Conservation (phyloP, 805 yeast species). For the Priceomyces haplophilus region DNA sequence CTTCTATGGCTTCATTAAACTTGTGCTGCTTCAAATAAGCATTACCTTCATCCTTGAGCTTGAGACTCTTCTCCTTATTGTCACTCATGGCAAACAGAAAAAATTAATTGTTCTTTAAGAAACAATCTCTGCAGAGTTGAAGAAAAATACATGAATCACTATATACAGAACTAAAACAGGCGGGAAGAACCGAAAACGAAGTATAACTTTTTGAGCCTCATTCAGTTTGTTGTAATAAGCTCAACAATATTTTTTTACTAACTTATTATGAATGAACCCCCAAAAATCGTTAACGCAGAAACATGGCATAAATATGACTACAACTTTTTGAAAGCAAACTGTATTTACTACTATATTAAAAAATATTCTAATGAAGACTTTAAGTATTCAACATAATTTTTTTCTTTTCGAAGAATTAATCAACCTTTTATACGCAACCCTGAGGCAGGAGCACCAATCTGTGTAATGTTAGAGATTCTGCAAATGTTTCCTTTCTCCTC, state of each 20-base stretch:
- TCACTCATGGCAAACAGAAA: conserved; percentile 4
- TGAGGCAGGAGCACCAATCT: conserved; percentile 87
- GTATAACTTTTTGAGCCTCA: too few relatives aligned
- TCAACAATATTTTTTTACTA: too few relatives aligned
- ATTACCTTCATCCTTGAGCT: conserved; percentile 71
- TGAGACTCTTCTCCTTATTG: conserved; percentile 39
- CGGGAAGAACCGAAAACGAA: too few relatives aligned
- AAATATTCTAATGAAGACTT: not conserved
- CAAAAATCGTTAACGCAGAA: too few relatives aligned
- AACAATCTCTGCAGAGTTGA: too few relatives aligned
- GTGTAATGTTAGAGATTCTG: conserved; percentile 68
- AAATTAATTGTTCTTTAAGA: not conserved
- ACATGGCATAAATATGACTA: too few relatives aligned
- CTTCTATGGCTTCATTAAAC: conserved; percentile 60
- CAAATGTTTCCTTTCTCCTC: conserved; percentile 78
- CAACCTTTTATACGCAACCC: conserved; percentile 62
- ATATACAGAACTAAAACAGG: too few relatives aligned
- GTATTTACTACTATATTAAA: not conserved
- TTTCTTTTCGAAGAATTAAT: not conserved
- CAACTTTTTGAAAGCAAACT: not conserved
- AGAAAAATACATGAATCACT: too few relatives aligned
- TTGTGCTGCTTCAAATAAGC: conserved; percentile 62
- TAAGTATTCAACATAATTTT: not conserved
- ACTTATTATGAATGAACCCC: too few relatives aligned
- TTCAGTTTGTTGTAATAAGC: too few relatives aligned